Evolutionary conservation across 148 eudicot genomes (phyloP).

Genomic region (Spergularia marina): DNA sequence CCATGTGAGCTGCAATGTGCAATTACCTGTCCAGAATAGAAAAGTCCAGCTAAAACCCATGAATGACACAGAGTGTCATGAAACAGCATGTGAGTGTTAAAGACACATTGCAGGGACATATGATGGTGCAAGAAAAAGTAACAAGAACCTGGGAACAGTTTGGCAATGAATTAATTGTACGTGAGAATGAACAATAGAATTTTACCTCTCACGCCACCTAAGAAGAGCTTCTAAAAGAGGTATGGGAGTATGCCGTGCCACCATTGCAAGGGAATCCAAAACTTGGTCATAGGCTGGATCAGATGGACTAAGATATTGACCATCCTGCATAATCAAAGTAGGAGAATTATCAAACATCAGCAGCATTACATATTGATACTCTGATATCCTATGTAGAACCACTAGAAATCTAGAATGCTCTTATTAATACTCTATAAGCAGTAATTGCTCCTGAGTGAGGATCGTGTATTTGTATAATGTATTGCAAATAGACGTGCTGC

Average conservation of each 20-base stretch:
- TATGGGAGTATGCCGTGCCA: slow-evolving; percentile 97
- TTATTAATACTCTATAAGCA: too few species aligned
- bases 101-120: background rate
- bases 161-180: background rate
- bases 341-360: slow-evolving; percentile 2
- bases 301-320: slow-evolving; percentile 96
- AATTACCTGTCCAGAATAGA: background rate
- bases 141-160: background rate
- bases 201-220: slow-evolving; percentile 92
- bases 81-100: background rate
- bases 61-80: background rate
- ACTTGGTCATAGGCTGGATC: slow-evolving; percentile 99
- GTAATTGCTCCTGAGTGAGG: too few species aligned
- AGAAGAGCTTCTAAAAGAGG: slow-evolving; percentile 96
- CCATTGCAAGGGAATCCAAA: slow-evolving; percentile 97
- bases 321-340: slow-evolving; percentile 61
- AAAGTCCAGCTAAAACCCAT: background rate
- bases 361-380: background rate
- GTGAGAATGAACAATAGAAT: background rate
- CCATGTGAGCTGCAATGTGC: background rate
- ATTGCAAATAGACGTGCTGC: too few species aligned
- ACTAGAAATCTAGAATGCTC: too few species aligned
- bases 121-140: background rate
- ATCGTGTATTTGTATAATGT: too few species aligned
- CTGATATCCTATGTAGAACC: too few species aligned